Conservation (phyloP, 176 grass and related monocot genomes). For the Juncus effusus region DNA sequence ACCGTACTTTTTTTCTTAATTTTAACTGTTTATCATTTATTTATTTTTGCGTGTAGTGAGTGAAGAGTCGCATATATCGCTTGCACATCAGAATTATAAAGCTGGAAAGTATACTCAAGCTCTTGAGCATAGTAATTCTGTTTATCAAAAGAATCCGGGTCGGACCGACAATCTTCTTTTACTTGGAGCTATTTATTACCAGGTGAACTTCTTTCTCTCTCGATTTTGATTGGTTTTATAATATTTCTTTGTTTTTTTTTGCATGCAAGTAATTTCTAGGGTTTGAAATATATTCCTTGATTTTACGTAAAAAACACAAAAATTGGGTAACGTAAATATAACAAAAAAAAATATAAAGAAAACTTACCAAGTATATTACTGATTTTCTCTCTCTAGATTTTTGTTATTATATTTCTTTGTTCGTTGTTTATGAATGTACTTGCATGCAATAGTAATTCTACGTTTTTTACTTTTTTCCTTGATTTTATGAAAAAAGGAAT, state of each 20-base stretch:
- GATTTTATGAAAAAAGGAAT: no score
- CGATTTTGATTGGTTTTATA: not conserved
- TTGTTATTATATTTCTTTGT: no score
- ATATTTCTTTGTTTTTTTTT: not conserved
- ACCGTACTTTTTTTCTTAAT: not conserved
- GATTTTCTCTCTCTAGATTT: no score
- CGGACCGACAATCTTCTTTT: conserved; percentile 85
- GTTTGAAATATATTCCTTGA: no score
- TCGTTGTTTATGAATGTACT: no score
- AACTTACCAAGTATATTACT: no score
- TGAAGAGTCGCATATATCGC: conserved; percentile 51
- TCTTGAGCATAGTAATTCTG: conserved; percentile 49
- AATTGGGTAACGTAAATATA: no score
- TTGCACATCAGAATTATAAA: conserved; percentile 82
- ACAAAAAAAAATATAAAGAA: no score
- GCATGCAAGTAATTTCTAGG: not conserved
- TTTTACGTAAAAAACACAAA: no score
- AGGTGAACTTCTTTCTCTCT: conserved; percentile 38
- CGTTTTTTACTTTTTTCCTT: no score
- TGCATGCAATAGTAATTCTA: no score
- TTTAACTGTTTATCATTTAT: conserved; percentile 25
- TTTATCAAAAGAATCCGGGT: conserved; percentile 58
- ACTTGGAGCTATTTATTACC: conserved; percentile 78
- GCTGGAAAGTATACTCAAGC: conserved; percentile 70
- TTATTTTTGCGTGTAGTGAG: conserved; percentile 27